A percentile compares a stretch with the other conserved stretches of the same genome.
These are phyloP conservation scores for maize (Zea mays) DNA, from an alignment of 176 grass and related monocot genomes.

Conservation along the genomic window DNA sequence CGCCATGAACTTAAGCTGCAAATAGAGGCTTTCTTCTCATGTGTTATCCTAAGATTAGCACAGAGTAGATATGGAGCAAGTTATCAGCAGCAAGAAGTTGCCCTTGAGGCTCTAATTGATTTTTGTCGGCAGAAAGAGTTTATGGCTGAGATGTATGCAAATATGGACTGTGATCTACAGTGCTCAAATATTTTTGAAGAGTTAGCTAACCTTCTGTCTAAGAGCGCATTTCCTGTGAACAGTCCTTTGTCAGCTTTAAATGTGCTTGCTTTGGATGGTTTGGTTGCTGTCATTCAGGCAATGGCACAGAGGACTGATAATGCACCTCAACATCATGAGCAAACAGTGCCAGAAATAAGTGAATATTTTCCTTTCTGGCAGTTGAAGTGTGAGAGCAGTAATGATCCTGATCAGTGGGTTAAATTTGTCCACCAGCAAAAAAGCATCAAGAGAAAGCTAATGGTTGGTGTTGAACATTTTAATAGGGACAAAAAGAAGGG, in stretches of 20 bases:
- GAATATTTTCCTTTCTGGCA: constrained; percentile 78
- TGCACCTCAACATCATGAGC: constrained; percentile 54
- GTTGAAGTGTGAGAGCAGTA: constrained; percentile 61
- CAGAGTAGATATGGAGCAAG: constrained; percentile 83
- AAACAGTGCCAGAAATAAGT: constrained; percentile 59
- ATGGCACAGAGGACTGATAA: constrained; percentile 71
- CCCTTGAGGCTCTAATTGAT: constrained; percentile 89
- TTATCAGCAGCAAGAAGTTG: constrained; percentile 96
- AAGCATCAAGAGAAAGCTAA: constrained; percentile 84
- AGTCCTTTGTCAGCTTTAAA: constrained; percentile 81
- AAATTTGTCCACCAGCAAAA: constrained; percentile 82
- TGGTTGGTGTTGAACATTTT: constrained; percentile 85
- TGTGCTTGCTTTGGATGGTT: constrained; percentile 87
- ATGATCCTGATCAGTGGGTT: constrained; percentile 81
- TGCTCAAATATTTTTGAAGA: constrained; percentile 97
- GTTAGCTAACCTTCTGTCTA: constrained; percentile 83
- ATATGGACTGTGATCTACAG: constrained; percentile 94
- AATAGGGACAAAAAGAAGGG: constrained; percentile 93
- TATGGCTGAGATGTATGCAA: constrained; percentile 97
- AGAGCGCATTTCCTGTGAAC: constrained; percentile 92
- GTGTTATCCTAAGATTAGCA: constrained; percentile 85
- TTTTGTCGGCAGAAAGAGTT: constrained; percentile 91
- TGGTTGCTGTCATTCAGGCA: constrained; percentile 83
- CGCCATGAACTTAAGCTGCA: constrained; percentile 85
- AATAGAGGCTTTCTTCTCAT: constrained; percentile 92